Evolutionary conservation across 225 moss, liverwort and hornwort species (phyloP), one percentile per base, ranked within the genome.

Genomic region (Rhytidiadelphus loreus): DNA sequence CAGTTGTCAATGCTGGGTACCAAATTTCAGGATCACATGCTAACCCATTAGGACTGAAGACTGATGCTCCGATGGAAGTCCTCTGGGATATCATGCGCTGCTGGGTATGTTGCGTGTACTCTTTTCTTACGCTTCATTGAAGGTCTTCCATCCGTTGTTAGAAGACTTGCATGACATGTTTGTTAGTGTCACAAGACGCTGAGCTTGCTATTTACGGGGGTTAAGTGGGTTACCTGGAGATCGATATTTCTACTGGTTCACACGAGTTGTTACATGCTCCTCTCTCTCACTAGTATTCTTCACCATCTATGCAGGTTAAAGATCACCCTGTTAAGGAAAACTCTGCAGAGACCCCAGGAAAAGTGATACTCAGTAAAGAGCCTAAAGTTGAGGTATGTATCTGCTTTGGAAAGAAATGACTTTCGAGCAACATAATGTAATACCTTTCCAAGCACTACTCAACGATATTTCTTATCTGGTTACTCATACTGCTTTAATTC

Each of bases 61-160:
- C 97, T 55, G 93, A 97, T 87, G 99, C 99, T 81, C 99, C 99
- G 39, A 96, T 96, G 96, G 93, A 92, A 78, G 90, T 94, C 68
- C 93, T 99, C 82, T 99, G 99, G 99, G 99, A 99, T 80, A 99
- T 99, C 77, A 99, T 99, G 99, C 97, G 99, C 79, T 99, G 97
- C 85, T 99, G 99, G 99, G 99, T 96, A 90, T 64, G 94, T 93
- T 55, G 41, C 63, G 39, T 86, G 68, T 35, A 89, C 64, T 79
- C 48, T 72, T 71, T 63, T 39, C 62, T 78, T 82, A 53, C 25
- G 61, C 60, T 59, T 68, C 44, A 22, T 78, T 85, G 43, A 65
- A 44, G 55, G 76, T 77, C 82, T 77, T 56, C 26, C 28, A 63
- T 57, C 50, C 22, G 10, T 83, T 61, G 46, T 74, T 85, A 71